Evolutionary conservation across 495 filamentous ascomycete species (phyloP).

Genomic region (Pyrenopolyporus hunteri): DNA sequence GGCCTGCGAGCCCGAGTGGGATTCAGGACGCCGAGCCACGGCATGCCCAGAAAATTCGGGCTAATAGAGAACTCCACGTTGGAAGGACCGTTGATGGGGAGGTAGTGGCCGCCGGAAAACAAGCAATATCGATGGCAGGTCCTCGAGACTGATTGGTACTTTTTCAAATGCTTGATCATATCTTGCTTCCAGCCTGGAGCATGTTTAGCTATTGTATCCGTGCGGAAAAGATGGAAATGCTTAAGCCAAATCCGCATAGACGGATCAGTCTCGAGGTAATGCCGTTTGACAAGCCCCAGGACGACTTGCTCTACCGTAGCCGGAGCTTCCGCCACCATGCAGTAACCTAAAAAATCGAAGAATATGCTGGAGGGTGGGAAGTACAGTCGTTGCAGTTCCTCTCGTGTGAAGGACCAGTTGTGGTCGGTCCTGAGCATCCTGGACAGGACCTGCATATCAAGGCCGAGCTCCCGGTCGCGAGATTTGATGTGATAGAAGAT

Average conservation of each 20-base stretch:
- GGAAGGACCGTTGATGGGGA: constrained; percentile 9
- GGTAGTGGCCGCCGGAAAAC: constrained; percentile 30
- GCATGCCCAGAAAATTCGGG: constrained; percentile 17
- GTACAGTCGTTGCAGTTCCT: background rate
- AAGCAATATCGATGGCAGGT: constrained; percentile 21
- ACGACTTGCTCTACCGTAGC: constrained; percentile 12
- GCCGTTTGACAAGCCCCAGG: constrained; percentile 38
- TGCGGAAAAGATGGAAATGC: background rate
- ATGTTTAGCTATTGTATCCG: background rate
- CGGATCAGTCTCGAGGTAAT: constrained; percentile 43
- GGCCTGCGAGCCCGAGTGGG: background rate
- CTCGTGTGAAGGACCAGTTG: background rate
- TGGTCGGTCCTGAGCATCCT: constrained; percentile 35
- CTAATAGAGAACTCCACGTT: constrained; percentile 19
- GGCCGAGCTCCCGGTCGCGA: constrained; percentile 30
- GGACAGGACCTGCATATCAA: constrained; percentile 39
- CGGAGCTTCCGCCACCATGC: background rate
- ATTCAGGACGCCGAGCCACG: background rate
- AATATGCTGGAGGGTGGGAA: background rate
- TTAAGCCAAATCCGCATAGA: constrained; percentile 36
- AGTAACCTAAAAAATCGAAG: background rate
- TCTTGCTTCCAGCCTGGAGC: constrained; percentile 27
- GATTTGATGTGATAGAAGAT: constrained; percentile 23
- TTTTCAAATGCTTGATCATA: constrained; percentile 26
- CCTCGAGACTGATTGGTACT: constrained; percentile 1